phyloP scores from a whole-genome alignment of 2,329 filamentous ascomycete species.

The Penicillium aurantiogriseum region DNA sequence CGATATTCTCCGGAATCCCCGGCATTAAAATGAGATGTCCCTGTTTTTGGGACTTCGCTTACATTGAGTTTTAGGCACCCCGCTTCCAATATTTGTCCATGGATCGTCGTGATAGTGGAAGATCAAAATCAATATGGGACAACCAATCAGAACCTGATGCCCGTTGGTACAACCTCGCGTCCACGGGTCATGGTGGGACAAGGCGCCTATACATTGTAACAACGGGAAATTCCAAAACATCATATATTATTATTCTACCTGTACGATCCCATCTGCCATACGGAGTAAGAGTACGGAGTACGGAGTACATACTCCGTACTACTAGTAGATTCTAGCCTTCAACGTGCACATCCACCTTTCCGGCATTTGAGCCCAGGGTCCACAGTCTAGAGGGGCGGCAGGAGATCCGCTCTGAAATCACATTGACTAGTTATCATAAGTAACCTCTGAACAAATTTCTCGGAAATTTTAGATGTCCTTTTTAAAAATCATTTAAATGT shows the following conservation, averaged over 20 bases:
- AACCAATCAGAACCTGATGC: background rate
- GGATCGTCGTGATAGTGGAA: background rate
- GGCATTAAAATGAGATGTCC: background rate
- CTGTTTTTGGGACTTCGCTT: background rate
- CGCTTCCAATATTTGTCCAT: background rate
- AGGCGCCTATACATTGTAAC: background rate
- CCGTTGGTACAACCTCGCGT: background rate
- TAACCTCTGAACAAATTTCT: too few species aligned
- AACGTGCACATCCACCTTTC: background rate
- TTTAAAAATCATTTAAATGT: too few species aligned
- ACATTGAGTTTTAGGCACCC: background rate
- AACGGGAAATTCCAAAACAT: background rate
- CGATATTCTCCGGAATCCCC: too few species aligned
- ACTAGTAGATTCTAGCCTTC: background rate
- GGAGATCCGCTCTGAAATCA: background rate
- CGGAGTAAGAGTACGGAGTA: background rate
- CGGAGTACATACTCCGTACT: background rate
- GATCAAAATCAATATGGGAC: background rate
- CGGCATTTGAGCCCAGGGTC: background rate
- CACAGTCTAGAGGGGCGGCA: background rate
- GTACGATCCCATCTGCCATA: background rate
- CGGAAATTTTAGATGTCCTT: too few species aligned
- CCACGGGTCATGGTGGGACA: background rate
- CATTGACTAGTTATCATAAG: too few species aligned
- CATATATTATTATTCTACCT: background rate